These are phyloP conservation scores for Imleria badia DNA, from an alignment of 768 basidiomycete species.

Conservation along the genomic window DNA sequence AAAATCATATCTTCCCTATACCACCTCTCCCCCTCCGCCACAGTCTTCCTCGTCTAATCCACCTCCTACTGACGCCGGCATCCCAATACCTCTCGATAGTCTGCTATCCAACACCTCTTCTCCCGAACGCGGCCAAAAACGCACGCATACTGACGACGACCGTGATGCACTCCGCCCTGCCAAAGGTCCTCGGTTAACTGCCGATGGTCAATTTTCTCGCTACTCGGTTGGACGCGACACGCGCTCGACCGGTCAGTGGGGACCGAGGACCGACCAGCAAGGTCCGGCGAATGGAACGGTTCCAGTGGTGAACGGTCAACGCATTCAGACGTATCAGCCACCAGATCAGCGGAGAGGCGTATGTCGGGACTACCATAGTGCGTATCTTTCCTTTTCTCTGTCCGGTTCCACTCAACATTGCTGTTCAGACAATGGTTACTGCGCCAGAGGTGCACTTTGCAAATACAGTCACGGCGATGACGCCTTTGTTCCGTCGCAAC, in stretches of 20 bases:
- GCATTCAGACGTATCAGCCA: constrained; percentile 61
- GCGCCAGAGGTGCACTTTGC: constrained; percentile 83
- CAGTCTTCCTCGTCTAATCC: constrained; percentile 38
- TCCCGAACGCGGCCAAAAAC: constrained; percentile 61
- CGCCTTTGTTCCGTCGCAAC: constrained; percentile 70
- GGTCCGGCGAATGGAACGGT: constrained; percentile 27
- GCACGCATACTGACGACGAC: constrained; percentile 62
- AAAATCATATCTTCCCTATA: constrained; percentile 82
- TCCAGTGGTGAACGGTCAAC: constrained; percentile 41
- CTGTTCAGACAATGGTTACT: constrained; percentile 80
- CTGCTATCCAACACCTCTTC: constrained; percentile 48
- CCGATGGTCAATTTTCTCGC: constrained; percentile 67
- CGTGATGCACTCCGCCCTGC: constrained; percentile 55
- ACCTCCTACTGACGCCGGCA: constrained; percentile 54
- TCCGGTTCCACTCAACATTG: constrained; percentile 8
- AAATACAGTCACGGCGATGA: constrained; percentile 93
- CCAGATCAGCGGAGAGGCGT: constrained; percentile 74
- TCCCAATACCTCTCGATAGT: constrained; percentile 76
- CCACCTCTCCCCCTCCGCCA: constrained; percentile 40
- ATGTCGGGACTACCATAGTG: constrained; percentile 93
- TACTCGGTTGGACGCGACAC: constrained; percentile 46
- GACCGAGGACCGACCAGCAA: constrained; percentile 33
- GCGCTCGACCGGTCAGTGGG: constrained; percentile 45
- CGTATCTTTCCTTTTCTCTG: constrained; percentile 34
- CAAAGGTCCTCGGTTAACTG: constrained; percentile 69